phyloP scores from a whole-genome alignment of 495 filamentous ascomycete genomes.

The Trichoderma reesei region DNA sequence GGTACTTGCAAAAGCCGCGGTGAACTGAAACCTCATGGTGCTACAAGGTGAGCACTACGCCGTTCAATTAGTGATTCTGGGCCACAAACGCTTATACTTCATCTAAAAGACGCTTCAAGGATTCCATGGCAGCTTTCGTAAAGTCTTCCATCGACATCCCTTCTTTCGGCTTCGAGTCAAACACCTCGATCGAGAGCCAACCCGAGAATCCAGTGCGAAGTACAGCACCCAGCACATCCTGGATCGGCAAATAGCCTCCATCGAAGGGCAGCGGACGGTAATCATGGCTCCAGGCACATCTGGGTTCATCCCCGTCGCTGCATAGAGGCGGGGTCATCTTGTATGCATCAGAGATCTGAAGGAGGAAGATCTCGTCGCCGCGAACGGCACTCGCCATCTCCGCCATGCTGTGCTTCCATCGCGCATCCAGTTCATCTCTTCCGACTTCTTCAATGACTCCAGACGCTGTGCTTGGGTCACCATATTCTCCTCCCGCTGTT shows the following conservation, averaged over 20 bases:
- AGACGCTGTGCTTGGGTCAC: slow-evolving; percentile 57
- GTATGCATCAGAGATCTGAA: slow-evolving; percentile 78
- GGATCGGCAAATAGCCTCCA: slow-evolving; percentile 63
- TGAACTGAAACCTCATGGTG: not conserved
- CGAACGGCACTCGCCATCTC: slow-evolving; percentile 49
- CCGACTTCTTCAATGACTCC: slow-evolving; percentile 31
- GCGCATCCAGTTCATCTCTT: slow-evolving; percentile 32
- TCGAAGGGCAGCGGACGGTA: slow-evolving; percentile 61
- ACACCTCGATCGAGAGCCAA: slow-evolving; percentile 69
- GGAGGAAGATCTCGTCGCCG: slow-evolving; percentile 60
- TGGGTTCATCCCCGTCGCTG: slow-evolving; percentile 34
- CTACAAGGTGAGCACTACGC: not conserved
- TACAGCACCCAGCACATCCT: slow-evolving; percentile 56
- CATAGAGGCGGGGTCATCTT: slow-evolving; percentile 44
- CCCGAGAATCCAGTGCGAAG: slow-evolving; percentile 60
- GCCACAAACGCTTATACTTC: not conserved
- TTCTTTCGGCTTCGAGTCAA: slow-evolving; percentile 44
- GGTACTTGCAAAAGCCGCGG: no score
- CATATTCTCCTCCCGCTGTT: slow-evolving; percentile 65
- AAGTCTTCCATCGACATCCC: not conserved
- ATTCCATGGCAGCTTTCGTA: not conserved
- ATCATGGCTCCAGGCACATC: slow-evolving; percentile 63
- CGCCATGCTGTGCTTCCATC: slow-evolving; percentile 43
- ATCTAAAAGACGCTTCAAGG: not conserved
- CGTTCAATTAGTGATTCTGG: not conserved